These are phyloP conservation scores for Ceratocystis destructans DNA, from an alignment of 2,329 filamentous ascomycete genomes.

Conservation along the genomic window DNA sequence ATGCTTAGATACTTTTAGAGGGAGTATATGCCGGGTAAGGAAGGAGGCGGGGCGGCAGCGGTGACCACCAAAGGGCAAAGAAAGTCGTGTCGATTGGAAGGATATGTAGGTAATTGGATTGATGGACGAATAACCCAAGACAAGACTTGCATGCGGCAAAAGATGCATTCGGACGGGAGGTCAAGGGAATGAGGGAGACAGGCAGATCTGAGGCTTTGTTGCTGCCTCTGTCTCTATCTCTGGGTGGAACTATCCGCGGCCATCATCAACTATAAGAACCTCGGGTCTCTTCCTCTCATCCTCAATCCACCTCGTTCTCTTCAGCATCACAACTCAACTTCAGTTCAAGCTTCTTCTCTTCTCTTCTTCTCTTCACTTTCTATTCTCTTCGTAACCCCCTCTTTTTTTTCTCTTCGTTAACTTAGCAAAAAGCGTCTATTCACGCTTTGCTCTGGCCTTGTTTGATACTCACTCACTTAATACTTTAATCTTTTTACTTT, in stretches of 20 bases:
- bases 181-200: no score
- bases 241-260: background rate
- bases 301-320: background rate
- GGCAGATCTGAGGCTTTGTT: background rate
- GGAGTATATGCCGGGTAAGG: background rate
- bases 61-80: background rate
- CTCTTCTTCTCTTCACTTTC: slow-evolving; percentile 12
- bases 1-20: background rate
- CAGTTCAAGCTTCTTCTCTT: slow-evolving; percentile 9
- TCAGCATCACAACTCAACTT: slow-evolving; percentile 12
- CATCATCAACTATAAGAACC: slow-evolving; percentile 11
- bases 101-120: background rate
- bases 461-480: slow-evolving; percentile 1
- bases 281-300: background rate
- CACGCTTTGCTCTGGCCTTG: background rate
- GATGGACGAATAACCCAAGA: background rate
- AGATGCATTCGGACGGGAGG: no score
- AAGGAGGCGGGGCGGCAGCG: background rate
- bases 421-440: slow-evolving; percentile 5
- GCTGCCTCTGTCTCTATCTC: background rate
- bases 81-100: background rate
- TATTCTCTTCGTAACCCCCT: slow-evolving; percentile 3
- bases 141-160: background rate
- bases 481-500: background rate
- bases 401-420: slow-evolving; percentile 9